Conservation (phyloP, 805 yeast genomes). For the Wickerhamiella siamensis region DNA sequence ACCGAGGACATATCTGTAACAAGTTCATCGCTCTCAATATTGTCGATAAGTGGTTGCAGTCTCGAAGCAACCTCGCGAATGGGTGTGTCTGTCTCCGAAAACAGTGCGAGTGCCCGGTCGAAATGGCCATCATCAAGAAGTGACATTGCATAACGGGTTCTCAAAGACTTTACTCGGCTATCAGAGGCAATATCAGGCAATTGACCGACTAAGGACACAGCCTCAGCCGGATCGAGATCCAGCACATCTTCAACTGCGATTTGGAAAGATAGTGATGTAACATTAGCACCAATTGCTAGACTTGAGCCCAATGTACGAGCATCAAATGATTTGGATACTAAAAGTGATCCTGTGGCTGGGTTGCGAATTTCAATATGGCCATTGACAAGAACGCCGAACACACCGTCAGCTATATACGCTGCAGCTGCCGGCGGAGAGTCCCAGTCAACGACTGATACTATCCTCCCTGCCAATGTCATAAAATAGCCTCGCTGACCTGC, state of each 20-base stretch:
- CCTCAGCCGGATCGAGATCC: neutral
- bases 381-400: slow-evolving; percentile 19
- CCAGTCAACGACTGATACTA: neutral
- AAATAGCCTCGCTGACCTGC: neutral
- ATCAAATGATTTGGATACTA: slow-evolving; percentile 19
- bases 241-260: neutral
- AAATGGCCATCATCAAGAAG: slow-evolving; percentile 6
- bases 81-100: slow-evolving; percentile 7
- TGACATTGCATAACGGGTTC: slow-evolving; percentile 7
- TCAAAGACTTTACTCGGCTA: slow-evolving; percentile 4
- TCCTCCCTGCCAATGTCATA: neutral
- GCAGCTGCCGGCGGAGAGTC: neutral
- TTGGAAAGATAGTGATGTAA: neutral
- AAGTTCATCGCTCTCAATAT: neutral
- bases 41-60: neutral
- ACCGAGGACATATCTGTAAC: neutral
- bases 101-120: slow-evolving; percentile 10
- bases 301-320: neutral
- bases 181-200: slow-evolving; percentile 1
- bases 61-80: neutral
- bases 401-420: slow-evolving; percentile 22
- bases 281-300: neutral
- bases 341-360: slow-evolving; percentile 25
- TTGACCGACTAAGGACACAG: neutral
- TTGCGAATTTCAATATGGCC: slow-evolving; percentile 28